phyloP scores from a whole-genome alignment of 2,329 filamentous ascomycete species.

The Aspergillus puulaauensis region DNA sequence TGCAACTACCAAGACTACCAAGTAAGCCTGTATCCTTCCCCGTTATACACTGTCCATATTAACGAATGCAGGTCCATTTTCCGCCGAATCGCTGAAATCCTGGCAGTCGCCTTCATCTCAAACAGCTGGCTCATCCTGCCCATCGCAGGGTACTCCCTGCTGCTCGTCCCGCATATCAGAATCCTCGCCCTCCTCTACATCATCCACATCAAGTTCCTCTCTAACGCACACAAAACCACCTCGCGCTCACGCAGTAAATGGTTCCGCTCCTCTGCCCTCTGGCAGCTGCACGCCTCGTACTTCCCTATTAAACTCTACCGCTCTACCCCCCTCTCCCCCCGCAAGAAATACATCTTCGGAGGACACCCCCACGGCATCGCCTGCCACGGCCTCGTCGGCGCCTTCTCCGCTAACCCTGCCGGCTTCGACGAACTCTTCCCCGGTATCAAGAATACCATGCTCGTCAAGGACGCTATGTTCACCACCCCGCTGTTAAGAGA shows the following conservation, averaged over 20 bases:
- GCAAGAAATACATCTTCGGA: slow-evolving; percentile 81
- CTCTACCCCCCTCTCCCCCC: slow-evolving; percentile 69
- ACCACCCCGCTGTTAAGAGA: slow-evolving; percentile 81
- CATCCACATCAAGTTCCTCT: slow-evolving; percentile 68
- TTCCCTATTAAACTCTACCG: slow-evolving; percentile 80
- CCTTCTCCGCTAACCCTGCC: slow-evolving; percentile 77
- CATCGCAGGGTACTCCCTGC: slow-evolving; percentile 76
- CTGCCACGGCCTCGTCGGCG: slow-evolving; percentile 76
- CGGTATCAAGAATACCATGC: slow-evolving; percentile 79
- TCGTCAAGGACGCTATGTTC: slow-evolving; percentile 84
- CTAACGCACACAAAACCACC: slow-evolving; percentile 68
- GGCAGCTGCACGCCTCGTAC: slow-evolving; percentile 79
- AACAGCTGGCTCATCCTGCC: slow-evolving; percentile 45
- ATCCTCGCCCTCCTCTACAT: slow-evolving; percentile 68
- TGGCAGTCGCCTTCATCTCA: slow-evolving; percentile 16
- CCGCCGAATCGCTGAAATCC: slow-evolving; percentile 8
- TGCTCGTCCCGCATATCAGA: slow-evolving; percentile 77
- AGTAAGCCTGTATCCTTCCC: slow-evolving; percentile 5
- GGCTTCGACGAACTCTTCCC: slow-evolving; percentile 79
- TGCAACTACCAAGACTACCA: neutral
- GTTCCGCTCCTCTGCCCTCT: slow-evolving; percentile 67
- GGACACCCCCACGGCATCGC: slow-evolving; percentile 92
- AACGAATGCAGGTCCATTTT: slow-evolving; percentile 10
- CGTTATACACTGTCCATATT: neutral
- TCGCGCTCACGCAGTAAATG: slow-evolving; percentile 67